phyloP scores from a whole-genome alignment of 108 stramenopile genomes.

The Parmales sp. region DNA sequence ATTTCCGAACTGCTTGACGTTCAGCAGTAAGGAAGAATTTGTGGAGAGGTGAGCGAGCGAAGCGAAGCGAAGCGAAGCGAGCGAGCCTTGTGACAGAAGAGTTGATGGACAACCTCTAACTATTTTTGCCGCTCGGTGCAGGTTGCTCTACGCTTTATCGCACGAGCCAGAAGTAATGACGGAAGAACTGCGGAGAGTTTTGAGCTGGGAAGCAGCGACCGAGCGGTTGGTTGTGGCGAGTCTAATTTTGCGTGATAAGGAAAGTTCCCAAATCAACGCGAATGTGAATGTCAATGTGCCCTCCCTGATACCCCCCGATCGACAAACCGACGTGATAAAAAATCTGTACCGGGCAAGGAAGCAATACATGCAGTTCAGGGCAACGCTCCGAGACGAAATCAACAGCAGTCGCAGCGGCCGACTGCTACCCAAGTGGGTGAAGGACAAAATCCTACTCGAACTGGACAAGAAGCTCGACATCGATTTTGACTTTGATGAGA shows the following conservation, averaged over 20 bases:
- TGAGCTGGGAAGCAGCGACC: slow-evolving; percentile 77
- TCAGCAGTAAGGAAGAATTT: slow-evolving; percentile 65
- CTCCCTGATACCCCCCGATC: neutral
- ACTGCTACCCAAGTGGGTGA: slow-evolving; percentile 53
- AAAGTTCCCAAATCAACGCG: neutral
- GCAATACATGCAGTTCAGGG: slow-evolving; percentile 53
- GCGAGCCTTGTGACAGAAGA: no score
- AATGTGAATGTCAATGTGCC: neutral
- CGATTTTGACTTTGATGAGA: slow-evolving; percentile 65
- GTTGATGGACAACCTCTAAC: slow-evolving; percentile 49
- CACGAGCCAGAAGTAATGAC: slow-evolving; percentile 64
- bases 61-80: no score
- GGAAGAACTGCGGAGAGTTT: slow-evolving; percentile 43
- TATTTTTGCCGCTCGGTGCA: no score
- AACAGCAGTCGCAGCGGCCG: slow-evolving; percentile 44
- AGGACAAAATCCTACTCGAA: slow-evolving; percentile 47
- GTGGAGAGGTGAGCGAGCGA: no score
- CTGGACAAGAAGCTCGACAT: slow-evolving; percentile 68
- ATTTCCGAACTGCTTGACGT: slow-evolving; percentile 75
- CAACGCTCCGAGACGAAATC: slow-evolving; percentile 55
- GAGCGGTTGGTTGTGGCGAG: slow-evolving; percentile 38
- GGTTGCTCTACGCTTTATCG: slow-evolving; percentile 49
- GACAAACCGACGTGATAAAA: neutral
- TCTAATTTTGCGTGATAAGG: neutral
- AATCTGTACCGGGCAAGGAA: slow-evolving; percentile 40